Base-by-base conservation (phyloP, 176 grass and related monocot species). In the Metroxylon sagu region DNA sequence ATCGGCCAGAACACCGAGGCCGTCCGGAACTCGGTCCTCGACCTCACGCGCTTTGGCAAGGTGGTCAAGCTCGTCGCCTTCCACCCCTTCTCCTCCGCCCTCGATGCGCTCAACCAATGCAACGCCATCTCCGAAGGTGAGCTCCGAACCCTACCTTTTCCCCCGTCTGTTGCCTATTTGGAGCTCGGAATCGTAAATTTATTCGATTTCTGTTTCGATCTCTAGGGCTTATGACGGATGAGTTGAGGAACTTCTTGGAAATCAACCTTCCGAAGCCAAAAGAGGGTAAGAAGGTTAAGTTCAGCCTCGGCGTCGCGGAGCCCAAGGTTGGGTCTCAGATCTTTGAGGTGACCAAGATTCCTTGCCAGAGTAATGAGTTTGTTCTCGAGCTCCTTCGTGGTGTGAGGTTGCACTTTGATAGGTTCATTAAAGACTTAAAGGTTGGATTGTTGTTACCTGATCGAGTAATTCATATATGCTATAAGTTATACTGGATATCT, bases 241-340 rank as follows among this genome's bases (percentile, higher is more conserved):
- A 90, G 71, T 55, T 90, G 67, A 90, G 90, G 68, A 87, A 77
- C 80, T 95, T 95, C 60, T 63, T 90, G 64, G 86, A 89, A 65
- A 59, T 87, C 50, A 95, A 89, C 65, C 60, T 95, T 6, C 90
- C 83, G 5, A 87, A 95, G 64, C 67, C 72, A 8, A 87, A 95
- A 75, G 86, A 95, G 35, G 76, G 78, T 57, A 95, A 87, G 86
- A 87, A 90, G 65, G 85, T 83, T 48, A 90, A 95, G 71, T 95
- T 79, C 64, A 95, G 80, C 62, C 66, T 95, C 29, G 86, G 86
- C 4, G 77, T 95, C n/a, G 77, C 82, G 14, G 91, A 95, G 77
- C 77, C 80, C 5, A 95, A 95, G 73, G 71, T 95, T 71, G 85
- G 83, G 19, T 84, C 90, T 54, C 90, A 95, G 64, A 95, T 95